These are phyloP conservation scores for Neurospora terricola DNA, from an alignment of 495 filamentous ascomycete species.

Conservation along the genomic window DNA sequence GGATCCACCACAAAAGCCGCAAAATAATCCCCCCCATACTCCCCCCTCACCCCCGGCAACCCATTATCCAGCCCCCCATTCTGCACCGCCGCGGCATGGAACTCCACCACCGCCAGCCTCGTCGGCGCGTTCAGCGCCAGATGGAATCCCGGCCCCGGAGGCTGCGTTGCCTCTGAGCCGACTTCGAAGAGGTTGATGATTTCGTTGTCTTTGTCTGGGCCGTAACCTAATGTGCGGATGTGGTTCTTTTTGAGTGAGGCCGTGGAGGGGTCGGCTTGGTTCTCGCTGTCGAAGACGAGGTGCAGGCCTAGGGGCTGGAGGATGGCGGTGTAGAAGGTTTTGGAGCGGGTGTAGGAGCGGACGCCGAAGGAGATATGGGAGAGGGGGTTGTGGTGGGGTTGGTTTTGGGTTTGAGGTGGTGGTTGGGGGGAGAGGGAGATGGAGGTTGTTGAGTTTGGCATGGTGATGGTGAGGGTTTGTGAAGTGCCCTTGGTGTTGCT, in stretches of 20 bases:
- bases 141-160: constrained; percentile 23
- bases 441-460: not conserved
- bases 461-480: not conserved
- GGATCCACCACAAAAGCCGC: constrained; percentile 33
- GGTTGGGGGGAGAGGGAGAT: not conserved
- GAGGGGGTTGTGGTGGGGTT: constrained; percentile 13
- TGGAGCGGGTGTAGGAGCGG: constrained; percentile 15
- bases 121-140: constrained; percentile 28
- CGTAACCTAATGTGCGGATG: constrained; percentile 21
- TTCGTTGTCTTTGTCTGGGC: constrained; percentile 17
- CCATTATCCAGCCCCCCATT: constrained; percentile 27
- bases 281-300: constrained; percentile 29
- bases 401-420: not conserved
- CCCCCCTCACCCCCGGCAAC: constrained; percentile 24
- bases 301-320: constrained; percentile 19
- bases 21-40: constrained; percentile 29
- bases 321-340: constrained; percentile 24
- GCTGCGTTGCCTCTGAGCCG: constrained; percentile 5
- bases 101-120: constrained; percentile 25
- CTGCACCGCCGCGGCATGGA: constrained; percentile 24
- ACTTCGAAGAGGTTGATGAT: constrained; percentile 26
- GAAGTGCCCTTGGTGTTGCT: not conserved
- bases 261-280: too few relatives aligned
- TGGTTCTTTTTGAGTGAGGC: constrained; percentile 7
- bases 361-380: constrained; percentile 28